Evolutionary conservation across 2,329 filamentous ascomycete genomes (phyloP).

Genomic region (Talaromyces amestolkiae): DNA sequence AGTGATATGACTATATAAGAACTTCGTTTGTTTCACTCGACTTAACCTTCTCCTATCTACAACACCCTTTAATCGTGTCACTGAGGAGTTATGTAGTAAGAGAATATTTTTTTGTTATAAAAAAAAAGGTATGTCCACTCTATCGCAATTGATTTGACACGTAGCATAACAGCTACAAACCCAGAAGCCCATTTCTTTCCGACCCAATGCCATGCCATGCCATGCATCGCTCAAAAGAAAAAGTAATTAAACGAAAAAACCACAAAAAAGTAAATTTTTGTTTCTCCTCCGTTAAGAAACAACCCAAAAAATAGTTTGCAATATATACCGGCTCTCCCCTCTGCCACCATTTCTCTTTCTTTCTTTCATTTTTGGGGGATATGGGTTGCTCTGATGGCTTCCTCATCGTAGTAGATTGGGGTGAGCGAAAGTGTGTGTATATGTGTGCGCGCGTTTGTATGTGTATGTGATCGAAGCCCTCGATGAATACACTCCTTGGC

Average conservation of each 20-base stretch:
- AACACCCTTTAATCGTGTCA: not conserved
- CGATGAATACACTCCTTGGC: constrained; percentile 10
- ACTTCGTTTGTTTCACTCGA: not conserved
- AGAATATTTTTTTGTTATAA: not conserved
- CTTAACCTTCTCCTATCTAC: not conserved
- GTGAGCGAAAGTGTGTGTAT: constrained; percentile 8
- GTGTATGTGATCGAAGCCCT: constrained; percentile 11
- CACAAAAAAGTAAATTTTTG: constrained; percentile 13
- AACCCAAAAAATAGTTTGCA: constrained; percentile 11
- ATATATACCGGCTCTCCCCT: constrained; percentile 17
- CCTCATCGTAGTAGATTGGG: not conserved
- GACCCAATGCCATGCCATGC: constrained; percentile 19
- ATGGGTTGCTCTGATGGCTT: constrained; percentile 11
- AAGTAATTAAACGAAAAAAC: constrained; percentile 4
- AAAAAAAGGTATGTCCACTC: constrained; percentile 17
- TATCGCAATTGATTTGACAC: constrained; percentile 15
- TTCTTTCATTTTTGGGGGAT: not conserved
- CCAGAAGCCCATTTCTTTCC: constrained; percentile 20
- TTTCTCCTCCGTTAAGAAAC: not conserved
- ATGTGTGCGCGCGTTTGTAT: constrained; percentile 1
- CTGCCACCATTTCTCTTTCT: not conserved
- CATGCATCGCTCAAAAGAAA: constrained; percentile 21
- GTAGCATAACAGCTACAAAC: constrained; percentile 10
- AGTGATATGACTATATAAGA: not conserved
- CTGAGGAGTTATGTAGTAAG: not conserved